Percentiles rank a stretch among this genome's conserved stretches.
Evolutionary conservation across 331 rosid genomes (phyloP).

Genomic region (Quercus lobata): DNA sequence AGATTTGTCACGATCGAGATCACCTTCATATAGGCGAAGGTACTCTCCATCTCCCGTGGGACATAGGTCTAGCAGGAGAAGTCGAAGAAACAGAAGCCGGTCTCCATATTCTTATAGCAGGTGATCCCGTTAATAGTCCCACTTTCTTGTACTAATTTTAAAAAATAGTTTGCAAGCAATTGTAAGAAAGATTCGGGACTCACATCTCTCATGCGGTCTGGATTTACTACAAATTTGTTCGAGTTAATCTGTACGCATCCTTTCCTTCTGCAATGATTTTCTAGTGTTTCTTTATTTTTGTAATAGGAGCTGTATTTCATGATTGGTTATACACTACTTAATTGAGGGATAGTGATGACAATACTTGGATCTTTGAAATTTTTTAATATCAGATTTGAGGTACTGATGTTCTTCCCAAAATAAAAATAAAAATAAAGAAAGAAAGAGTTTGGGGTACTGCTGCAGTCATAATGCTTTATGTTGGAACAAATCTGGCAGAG

Average conservation of each 20-base stretch:
- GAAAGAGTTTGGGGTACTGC: not conserved
- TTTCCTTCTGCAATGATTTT: slow-evolving; percentile 18
- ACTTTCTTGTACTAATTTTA: slow-evolving; percentile 16
- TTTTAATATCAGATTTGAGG: not conserved
- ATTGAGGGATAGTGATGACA: slow-evolving; percentile 11
- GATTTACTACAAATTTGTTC: slow-evolving; percentile 31
- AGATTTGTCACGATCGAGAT: slow-evolving; percentile 83
- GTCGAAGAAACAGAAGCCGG: slow-evolving; percentile 75
- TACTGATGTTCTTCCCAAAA: not conserved
- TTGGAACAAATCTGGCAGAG: not conserved
- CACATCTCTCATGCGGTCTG: slow-evolving; percentile 29
- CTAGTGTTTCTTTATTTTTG: slow-evolving; percentile 3
- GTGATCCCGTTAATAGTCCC: slow-evolving; percentile 69
- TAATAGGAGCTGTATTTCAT: not conserved
- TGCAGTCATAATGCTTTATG: not conserved
- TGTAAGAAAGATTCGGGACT: slow-evolving; percentile 26
- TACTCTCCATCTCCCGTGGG: slow-evolving; percentile 77
- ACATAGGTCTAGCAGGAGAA: slow-evolving; percentile 69
- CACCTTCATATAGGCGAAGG: slow-evolving; percentile 81
- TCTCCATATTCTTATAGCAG: slow-evolving; percentile 85
- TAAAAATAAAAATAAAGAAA: not conserved
- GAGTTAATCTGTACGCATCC: slow-evolving; percentile 25
- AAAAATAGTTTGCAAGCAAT: not conserved
- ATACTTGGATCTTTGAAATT: slow-evolving; percentile 10
- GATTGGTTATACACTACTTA: slow-evolving; percentile 14